Evolutionary conservation across 2,329 filamentous ascomycete species (phyloP), one percentile per base, ranked within the genome.

Genomic region (Kalmusia sp.): DNA sequence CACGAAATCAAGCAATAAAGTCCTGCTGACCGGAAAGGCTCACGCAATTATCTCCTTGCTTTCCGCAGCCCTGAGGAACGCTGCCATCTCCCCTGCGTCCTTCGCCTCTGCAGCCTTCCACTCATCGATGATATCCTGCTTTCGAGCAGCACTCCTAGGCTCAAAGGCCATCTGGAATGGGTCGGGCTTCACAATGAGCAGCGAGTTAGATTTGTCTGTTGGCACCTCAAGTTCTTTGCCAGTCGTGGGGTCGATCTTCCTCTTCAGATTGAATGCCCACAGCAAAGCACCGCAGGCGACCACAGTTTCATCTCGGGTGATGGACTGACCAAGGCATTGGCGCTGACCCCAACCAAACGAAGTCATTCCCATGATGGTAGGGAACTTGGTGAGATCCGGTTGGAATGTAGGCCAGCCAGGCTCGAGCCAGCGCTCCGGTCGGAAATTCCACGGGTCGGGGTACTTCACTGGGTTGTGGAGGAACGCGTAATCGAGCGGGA

Each of bases 291-390:
- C 80, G 52, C 80, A 82, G 0, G 79, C 79, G 6, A 82, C 76
- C 6, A 84, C 61, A n/a, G 79, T 70, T 61, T 81, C 79, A 48
- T 81, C 79, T 62, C 87, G 84, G 22, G 84, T 86, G 39, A 88
- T 80, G 49, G 82, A 82, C 72, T 86, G 83, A 4, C 85, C 86
- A 4, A 87, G 79, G 61, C 86, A 89, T 12, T 82, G 81, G 56
- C 86, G 80, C 37, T 85, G 83, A 28, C 86, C 86, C 77, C 81
- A 88, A 24, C 86, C 86, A 63, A 88, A 88, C 0, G 82, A 86
- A 57, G 86, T 82, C 81, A 87, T 85, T 31, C 80, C 81, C 59
- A 85, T 84, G 65, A 88, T 81, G 69, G 82, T 86, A 14, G 87
- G 86, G 63, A 83, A 87, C 51, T 81, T 79, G 2, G 81, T 81